Evolutionary conservation across 1,284 basidiomycete species (phyloP), one percentile per base, ranked within the genome.

Genomic region (Pisolithus thermaeus): DNA sequence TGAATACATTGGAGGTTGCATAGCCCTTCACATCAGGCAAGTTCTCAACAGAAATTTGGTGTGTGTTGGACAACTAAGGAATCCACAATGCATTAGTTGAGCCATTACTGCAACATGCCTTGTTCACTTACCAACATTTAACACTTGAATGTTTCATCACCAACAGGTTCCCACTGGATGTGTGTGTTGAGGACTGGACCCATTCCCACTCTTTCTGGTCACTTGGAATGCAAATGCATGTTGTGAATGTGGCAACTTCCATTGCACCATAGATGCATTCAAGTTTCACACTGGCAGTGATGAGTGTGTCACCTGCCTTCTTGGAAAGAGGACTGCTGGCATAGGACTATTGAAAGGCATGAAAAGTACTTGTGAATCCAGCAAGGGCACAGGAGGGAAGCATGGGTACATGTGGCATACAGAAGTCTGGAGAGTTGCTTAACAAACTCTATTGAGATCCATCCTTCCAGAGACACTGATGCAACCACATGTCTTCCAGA

Each of bases 1-100:
- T 66, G 32, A 62, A 72, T 6, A 61, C 51, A 46, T 72, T 70
- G 7, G 59, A 61, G 11, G 63, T 70, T 6, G 65, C 61, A 49
- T 70, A 73, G 8, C 70, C 72, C 37, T 54, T 54, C 9, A 58
- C 55, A 35, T 71, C 64, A 1, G 57, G 52, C 3, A 72, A 23
- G 41, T 72, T 72, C 35, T 64, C 61, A 12, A 68, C 54, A 3
- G 60, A 51, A 4, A 59, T 52, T 16, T 56, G 56, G 50, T 67
- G 61, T 2, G 48, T 64, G 18, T 52, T 25, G 12, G 43, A 55
- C 0, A 45, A 52, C 53, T 61, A 14, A 27, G 4, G 25, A 4
- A 27, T 27, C 25, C 25, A 37, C 11, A 9, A 9, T 27, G 2
- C 1, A 42, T 36, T 30, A 40, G 32, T 36, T 28, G 16, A 35